These are phyloP conservation scores for Schrenkiella parvula DNA, from an alignment of 345 rosid species.

Conservation along the genomic window DNA sequence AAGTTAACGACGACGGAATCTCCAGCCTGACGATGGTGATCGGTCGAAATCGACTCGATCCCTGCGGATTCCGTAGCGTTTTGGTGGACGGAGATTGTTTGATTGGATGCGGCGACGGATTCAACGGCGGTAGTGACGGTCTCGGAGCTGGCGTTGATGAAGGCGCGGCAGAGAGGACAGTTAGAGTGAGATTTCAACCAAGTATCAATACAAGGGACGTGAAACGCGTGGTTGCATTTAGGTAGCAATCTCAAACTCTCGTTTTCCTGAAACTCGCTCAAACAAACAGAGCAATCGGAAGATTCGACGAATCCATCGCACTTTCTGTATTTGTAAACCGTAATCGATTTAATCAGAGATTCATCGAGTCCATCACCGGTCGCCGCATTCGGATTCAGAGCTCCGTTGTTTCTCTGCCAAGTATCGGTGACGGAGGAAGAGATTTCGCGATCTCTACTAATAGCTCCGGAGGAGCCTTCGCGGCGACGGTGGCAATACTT, in stretches of 20 bases:
- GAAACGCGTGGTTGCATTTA: constrained; percentile 80
- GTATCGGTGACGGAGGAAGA: constrained; percentile 13
- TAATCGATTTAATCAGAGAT: constrained; percentile 52
- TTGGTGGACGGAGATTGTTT: background rate
- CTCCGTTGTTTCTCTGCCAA: constrained; percentile 3
- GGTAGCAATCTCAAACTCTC: constrained; percentile 69
- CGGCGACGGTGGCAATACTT: constrained; percentile 54
- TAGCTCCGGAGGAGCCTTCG: constrained; percentile 1
- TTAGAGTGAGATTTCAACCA: constrained; percentile 80
- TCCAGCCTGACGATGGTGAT: background rate
- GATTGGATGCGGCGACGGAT: background rate
- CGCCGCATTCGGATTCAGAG: background rate
- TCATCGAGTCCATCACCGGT: constrained; percentile 56
- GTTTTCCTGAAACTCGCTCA: constrained; percentile 65
- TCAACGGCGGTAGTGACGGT: background rate
- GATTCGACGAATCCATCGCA: constrained; percentile 63
- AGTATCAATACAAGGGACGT: constrained; percentile 75
- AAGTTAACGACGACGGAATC: constrained; percentile 40
- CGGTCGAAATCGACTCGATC: background rate
- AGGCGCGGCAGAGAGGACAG: constrained; percentile 79
- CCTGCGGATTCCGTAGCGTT: background rate
- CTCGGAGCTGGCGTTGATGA: background rate
- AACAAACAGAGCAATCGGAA: constrained; percentile 73
- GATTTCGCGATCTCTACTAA: background rate
- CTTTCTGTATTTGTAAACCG: constrained; percentile 47